Evolutionary conservation across 768 basidiomycete genomes (phyloP), one percentile per base, ranked within the genome.

Genomic region (Sporobolomyces roseus): DNA sequence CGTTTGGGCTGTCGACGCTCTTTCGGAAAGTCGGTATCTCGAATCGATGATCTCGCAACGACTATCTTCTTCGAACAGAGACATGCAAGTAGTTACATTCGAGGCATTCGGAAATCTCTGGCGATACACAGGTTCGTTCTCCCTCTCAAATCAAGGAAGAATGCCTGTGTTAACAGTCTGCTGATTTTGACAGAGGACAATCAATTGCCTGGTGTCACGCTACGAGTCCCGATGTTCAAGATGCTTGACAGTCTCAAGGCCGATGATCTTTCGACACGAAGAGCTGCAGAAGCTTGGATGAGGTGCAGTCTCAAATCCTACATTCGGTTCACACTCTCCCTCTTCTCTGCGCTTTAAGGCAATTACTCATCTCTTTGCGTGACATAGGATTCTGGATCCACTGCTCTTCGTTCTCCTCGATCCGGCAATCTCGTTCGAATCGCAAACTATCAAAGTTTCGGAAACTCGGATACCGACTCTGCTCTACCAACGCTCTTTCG

Each of bases 271-370:
- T 80, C 80, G 67, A 78, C 89, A 14, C 86, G 88, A 32, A 84
- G 91, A 16, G 82, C 89, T 36, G 90, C 90, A 19, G 94, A 98
- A 78, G 92, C 92, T 0, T 99, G 96, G 96, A 92, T 99, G 88
- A 85, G 93, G 32, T 92, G 91, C 76, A 91, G 87, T 74, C 82
- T 97, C 35, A 90, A 88, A 77, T 93, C 92, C 2, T 94, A 94
- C 77, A 81, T 92, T 65, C 85, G 93, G 92, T 93, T 78, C n/a
- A n/a, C n/a, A n/a, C n/a, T n/a, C n/a, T n/a, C n/a, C n/a, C n/a
- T n/a, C n/a, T n/a, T n/a, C n/a, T n/a, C n/a, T n/a, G n/a, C 41
- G 81, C 25, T 43, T 23, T 23, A 13, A 9, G 10, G 10, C 38
- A 17, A 9, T 41, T 17, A 41, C 38, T 41, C 17, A 9, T 41